Conservation (phyloP, 495 filamentous ascomycete species). For the Talaromyces borbonicus region DNA sequence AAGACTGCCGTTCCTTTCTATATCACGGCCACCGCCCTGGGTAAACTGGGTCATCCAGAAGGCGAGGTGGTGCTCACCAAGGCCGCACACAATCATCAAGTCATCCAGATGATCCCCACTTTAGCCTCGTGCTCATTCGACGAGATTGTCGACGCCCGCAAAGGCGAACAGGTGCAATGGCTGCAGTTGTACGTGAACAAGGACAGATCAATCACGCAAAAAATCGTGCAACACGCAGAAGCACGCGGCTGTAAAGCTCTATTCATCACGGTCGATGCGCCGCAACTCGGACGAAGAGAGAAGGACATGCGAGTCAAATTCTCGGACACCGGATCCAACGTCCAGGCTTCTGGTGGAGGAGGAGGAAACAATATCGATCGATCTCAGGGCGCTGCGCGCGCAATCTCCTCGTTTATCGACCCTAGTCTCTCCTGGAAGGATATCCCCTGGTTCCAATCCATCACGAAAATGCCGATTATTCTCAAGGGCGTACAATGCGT, state of each 20-base stretch:
- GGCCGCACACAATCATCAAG: conserved; percentile 73
- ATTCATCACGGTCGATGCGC: conserved; percentile 97
- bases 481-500: conserved; percentile 95
- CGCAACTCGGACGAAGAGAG: conserved; percentile 87
- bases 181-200: conserved; percentile 98
- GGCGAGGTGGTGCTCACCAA: conserved; percentile 85
- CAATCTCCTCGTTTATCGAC: conserved; percentile 94
- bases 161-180: conserved; percentile 85
- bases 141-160: conserved; percentile 81
- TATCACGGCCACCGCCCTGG: conserved; percentile 83
- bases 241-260: conserved; percentile 86
- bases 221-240: conserved; percentile 88
- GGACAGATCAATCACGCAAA: conserved; percentile 79
- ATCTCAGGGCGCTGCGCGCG: conserved; percentile 82
- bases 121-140: conserved; percentile 97
- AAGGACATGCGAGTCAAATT: conserved; percentile 96
- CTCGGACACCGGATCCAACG: conserved; percentile 70
- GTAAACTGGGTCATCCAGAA: conserved; percentile 82
- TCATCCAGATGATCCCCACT: conserved; percentile 95
- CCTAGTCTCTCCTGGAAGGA: conserved; percentile 84
- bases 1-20: conserved; percentile 80
- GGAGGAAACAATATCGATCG: conserved; percentile 68
- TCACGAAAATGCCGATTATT: conserved; percentile 94
- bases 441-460: conserved; percentile 84
- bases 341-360: conserved; percentile 56